These are phyloP conservation scores for Geum urbanum DNA, from an alignment of 306 rosid species.

Conservation along the genomic window DNA sequence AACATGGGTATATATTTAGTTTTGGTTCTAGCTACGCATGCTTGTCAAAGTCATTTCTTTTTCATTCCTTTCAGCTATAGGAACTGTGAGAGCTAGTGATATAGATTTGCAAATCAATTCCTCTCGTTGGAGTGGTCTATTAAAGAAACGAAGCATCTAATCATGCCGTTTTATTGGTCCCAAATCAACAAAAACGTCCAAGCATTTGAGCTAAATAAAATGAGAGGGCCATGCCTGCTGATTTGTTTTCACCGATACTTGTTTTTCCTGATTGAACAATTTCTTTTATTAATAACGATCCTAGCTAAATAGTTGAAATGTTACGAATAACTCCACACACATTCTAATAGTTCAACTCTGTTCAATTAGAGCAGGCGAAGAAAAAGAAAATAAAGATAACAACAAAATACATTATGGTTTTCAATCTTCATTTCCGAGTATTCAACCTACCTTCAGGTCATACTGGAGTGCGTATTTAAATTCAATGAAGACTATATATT, in stretches of 20 bases:
- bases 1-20: not conserved
- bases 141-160: conserved; percentile 7
- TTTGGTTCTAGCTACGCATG: not conserved
- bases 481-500: not conserved
- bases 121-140: not conserved
- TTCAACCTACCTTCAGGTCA: not conserved
- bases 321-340: too few species aligned
- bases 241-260: not conserved
- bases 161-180: not conserved
- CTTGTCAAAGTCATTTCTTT: not conserved
- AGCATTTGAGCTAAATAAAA: conserved; percentile 3
- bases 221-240: not conserved
- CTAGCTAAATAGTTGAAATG: too few species aligned
- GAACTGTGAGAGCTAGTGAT: not conserved
- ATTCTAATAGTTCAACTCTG: not conserved
- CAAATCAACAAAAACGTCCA: not conserved
- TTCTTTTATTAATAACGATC: too few species aligned
- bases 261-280: not conserved
- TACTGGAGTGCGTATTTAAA: too few species aligned
- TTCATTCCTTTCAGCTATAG: not conserved
- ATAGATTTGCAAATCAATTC: conserved; percentile 13
- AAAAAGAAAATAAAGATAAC: too few species aligned
- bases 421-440: too few species aligned
- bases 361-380: too few species aligned
- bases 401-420: too few species aligned